phyloP scores from a whole-genome alignment of 345 rosid species.

The Populus ilicifolia region DNA sequence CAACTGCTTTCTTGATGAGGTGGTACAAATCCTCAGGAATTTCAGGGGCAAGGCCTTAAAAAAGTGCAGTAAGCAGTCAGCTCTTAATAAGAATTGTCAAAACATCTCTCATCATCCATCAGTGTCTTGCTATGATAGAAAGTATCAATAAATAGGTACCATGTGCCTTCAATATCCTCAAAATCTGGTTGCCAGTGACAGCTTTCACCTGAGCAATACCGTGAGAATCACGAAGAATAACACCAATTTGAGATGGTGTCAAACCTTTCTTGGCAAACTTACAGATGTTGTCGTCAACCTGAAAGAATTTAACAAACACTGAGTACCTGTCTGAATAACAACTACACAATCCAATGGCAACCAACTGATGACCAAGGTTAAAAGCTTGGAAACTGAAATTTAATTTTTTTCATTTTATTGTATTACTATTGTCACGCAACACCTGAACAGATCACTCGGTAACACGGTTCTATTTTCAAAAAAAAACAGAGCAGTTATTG shows the following conservation, averaged over 20 bases:
- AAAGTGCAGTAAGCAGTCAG: not conserved
- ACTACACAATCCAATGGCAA: not conserved
- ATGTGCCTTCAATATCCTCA: slow-evolving; percentile 61
- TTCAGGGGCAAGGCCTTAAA: slow-evolving; percentile 73
- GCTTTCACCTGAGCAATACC: slow-evolving; percentile 68
- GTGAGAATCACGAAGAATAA: slow-evolving; percentile 73
- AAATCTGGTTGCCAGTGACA: slow-evolving; percentile 66
- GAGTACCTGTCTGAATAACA: not conserved
- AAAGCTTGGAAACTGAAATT: not conserved
- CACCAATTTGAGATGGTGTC: slow-evolving; percentile 79
- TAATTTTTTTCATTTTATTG: not conserved
- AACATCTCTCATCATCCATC: not conserved
- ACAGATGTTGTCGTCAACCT: slow-evolving; percentile 68
- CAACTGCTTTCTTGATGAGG: slow-evolving; percentile 84
- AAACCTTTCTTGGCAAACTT: slow-evolving; percentile 73
- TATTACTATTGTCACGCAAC: not conserved
- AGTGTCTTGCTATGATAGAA: not conserved
- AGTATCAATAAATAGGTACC: slow-evolving; percentile 24
- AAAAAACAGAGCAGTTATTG: not conserved
- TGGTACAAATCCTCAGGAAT: slow-evolving; percentile 89
- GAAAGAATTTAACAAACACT: not conserved
- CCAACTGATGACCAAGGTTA: not conserved
- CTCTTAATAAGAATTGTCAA: not conserved
- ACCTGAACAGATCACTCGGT: not conserved
- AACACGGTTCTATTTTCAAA: not conserved